These are phyloP conservation scores for Pythium monospermum DNA, from an alignment of 352 stramenopile species.

Conservation along the genomic window DNA sequence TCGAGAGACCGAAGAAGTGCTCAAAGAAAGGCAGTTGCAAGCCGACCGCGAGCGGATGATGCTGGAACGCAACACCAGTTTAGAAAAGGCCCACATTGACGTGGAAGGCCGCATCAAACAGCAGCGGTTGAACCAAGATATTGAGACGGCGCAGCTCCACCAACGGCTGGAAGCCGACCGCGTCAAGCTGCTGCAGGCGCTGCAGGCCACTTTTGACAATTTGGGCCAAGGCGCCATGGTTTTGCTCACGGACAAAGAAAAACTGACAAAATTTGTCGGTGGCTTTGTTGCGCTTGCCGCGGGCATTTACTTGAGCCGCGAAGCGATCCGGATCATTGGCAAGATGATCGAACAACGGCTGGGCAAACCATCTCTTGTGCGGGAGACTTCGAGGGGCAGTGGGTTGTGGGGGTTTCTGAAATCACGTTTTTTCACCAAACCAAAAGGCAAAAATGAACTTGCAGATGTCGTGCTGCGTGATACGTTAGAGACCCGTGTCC, in stretches of 20 bases:
- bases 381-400: slow-evolving; percentile 93
- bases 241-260: slow-evolving; percentile 28
- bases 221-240: slow-evolving; percentile 88
- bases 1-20: slow-evolving; percentile 53
- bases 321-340: slow-evolving; percentile 89
- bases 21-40: slow-evolving; percentile 49
- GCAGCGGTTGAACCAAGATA: slow-evolving; percentile 97
- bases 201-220: slow-evolving; percentile 93
- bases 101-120: slow-evolving; percentile 91
- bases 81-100: slow-evolving; percentile 95
- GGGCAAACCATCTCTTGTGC: slow-evolving; percentile 96
- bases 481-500: slow-evolving; percentile 92
- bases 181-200: slow-evolving; percentile 90
- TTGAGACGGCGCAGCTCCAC: slow-evolving; percentile 95
- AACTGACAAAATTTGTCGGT: slow-evolving; percentile 90
- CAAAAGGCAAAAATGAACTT: slow-evolving; percentile 90
- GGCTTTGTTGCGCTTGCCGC: slow-evolving; percentile 92
- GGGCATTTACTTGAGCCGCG: slow-evolving; percentile 95
- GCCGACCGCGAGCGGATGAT: slow-evolving; percentile 41
- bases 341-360: slow-evolving; percentile 94
- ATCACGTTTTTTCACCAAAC: slow-evolving; percentile 54
- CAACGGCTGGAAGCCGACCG: slow-evolving; percentile 86
- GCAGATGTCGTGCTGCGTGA: slow-evolving; percentile 94
- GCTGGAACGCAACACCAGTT: slow-evolving; percentile 91
- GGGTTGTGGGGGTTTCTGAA: slow-evolving; percentile 75